Evolutionary conservation across 495 filamentous ascomycete species (phyloP).

Genomic region (Xylaria longipes): DNA sequence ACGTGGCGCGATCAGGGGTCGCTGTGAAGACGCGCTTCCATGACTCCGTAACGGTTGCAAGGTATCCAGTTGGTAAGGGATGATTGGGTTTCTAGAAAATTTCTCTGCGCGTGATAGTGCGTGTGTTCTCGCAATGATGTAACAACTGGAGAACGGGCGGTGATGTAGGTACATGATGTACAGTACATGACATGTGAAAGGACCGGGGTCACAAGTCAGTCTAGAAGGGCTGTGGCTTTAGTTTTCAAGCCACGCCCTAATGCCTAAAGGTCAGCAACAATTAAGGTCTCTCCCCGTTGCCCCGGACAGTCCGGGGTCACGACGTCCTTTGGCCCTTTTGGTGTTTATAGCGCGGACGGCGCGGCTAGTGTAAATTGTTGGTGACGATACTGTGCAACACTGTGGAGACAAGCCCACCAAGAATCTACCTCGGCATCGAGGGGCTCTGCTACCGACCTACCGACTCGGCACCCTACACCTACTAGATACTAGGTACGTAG

Average conservation of each 20-base stretch:
- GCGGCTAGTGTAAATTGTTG: not conserved
- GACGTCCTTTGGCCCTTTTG: conserved; percentile 9
- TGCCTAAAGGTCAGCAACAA: not conserved
- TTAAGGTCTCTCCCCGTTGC: conserved; percentile 4
- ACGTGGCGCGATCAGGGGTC: not conserved
- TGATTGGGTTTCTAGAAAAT: not conserved
- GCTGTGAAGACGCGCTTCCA: not conserved
- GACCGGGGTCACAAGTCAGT: not conserved
- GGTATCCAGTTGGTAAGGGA: not conserved
- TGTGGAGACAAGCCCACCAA: conserved; percentile 15
- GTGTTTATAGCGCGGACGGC: not conserved
- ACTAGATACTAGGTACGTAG: not conserved
- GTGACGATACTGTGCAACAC: not conserved
- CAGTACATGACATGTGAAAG: conserved; percentile 18
- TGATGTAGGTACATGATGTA: not conserved
- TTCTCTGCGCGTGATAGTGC: conserved; percentile 7
- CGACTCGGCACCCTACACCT: not conserved
- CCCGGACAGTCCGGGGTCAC: conserved; percentile 17
- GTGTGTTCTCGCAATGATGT: conserved; percentile 3
- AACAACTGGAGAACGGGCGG: not conserved
- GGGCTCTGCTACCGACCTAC: conserved; percentile 7
- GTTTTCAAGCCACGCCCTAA: not conserved
- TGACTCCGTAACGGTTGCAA: not conserved
- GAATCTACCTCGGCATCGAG: conserved; percentile 42
- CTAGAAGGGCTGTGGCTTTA: not conserved